Percentiles rank a stretch among this genome's conserved stretches.
phyloP scores from a whole-genome alignment of 495 filamentous ascomycete species.

The Aspergillus biplanus region DNA sequence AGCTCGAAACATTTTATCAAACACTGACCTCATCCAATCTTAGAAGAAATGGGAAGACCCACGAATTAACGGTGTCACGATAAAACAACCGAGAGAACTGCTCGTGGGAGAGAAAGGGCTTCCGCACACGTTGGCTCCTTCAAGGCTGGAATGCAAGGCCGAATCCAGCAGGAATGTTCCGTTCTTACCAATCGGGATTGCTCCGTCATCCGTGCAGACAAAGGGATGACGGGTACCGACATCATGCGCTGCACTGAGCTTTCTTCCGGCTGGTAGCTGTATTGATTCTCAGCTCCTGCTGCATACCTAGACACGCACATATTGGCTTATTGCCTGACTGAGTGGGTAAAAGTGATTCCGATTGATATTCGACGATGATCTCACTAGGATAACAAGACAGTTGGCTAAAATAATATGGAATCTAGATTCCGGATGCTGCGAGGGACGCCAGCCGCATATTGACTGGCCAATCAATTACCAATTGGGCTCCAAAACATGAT shows the following conservation, averaged over 20 bases:
- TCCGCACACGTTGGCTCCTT: neutral
- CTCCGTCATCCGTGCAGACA: neutral
- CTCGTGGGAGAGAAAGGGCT: neutral
- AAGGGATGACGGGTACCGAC: neutral
- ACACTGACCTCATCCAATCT: neutral
- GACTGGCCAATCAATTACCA: too few relatives aligned
- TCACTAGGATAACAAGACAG: too few relatives aligned
- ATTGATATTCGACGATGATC: too few relatives aligned
- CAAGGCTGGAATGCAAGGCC: conserved; percentile 7
- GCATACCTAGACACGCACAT: neutral
- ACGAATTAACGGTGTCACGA: neutral
- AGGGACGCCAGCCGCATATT: too few relatives aligned
- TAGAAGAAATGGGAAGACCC: neutral
- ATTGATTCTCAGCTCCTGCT: neutral
- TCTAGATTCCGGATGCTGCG: too few relatives aligned
- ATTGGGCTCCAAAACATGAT: too few relatives aligned
- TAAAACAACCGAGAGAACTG: neutral
- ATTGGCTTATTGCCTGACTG: neutral
- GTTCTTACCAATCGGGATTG: neutral
- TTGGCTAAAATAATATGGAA: too few relatives aligned
- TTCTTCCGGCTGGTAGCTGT: neutral
- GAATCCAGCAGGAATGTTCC: conserved; percentile 10
- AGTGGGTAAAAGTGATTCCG: too few relatives aligned
- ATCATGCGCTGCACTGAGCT: neutral
- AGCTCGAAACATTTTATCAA: neutral